These are phyloP conservation scores for Russula ochroleuca DNA, from an alignment of 768 basidiomycete species.

Conservation along the genomic window DNA sequence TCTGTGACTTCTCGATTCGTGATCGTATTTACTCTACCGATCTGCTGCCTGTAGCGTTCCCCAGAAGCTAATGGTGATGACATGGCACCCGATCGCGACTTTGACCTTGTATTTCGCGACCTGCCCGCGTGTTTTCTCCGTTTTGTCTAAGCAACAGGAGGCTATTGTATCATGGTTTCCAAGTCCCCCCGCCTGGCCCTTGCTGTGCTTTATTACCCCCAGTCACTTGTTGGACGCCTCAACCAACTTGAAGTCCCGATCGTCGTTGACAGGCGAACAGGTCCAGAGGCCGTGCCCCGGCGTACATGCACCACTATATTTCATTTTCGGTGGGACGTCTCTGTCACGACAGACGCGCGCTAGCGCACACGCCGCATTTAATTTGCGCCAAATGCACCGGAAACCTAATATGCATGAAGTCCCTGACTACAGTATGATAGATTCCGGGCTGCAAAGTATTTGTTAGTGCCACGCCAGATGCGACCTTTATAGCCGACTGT, in stretches of 20 bases:
- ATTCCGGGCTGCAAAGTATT: no score
- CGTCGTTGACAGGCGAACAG: neutral
- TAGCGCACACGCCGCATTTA: neutral
- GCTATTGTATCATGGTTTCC: neutral
- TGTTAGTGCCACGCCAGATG: no score
- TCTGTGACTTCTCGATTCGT: neutral
- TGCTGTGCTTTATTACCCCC: neutral
- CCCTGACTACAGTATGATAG: no score
- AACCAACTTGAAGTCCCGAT: neutral
- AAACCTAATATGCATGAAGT: neutral
- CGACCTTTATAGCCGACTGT: no score
- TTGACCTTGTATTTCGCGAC: neutral
- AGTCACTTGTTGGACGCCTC: neutral
- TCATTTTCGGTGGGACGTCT: neutral
- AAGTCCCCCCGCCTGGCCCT: neutral
- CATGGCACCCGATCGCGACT: neutral
- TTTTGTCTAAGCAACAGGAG: neutral
- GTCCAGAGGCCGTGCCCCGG: neutral
- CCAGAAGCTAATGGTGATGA: neutral
- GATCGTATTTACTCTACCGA: neutral
- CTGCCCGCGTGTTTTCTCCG: neutral
- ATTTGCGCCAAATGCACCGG: neutral
- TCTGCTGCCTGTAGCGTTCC: neutral
- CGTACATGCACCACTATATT: neutral
- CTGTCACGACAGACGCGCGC: neutral